Evolutionary conservation across 805 yeast genomes (phyloP).

Genomic region (Cyberlindnera subsufficiens): DNA sequence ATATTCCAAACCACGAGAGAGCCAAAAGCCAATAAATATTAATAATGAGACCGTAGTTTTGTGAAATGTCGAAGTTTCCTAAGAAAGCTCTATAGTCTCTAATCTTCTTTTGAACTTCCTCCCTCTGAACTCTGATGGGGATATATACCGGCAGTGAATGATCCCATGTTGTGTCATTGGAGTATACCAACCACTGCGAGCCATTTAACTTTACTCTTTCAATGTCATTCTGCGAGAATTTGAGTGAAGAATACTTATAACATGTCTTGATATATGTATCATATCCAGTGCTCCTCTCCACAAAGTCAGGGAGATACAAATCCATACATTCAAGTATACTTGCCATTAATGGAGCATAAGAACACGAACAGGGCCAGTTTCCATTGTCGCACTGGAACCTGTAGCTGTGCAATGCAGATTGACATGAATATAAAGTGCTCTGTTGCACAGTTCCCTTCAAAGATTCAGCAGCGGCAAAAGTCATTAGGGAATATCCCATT

Average conservation of each 20-base stretch:
- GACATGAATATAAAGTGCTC: constrained; percentile 20
- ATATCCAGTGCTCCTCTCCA: constrained; percentile 3
- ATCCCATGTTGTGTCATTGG: constrained; percentile 6
- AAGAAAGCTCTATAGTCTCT: constrained; percentile 22
- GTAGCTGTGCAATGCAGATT: constrained; percentile 12
- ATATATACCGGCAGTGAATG: constrained; percentile 6
- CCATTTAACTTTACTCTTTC: constrained; percentile 9
- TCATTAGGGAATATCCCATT: no score
- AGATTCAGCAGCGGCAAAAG: constrained; percentile 6
- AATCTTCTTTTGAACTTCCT: constrained; percentile 7
- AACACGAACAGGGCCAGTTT: constrained; percentile 15
- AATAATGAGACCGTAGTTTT: constrained; percentile 15
- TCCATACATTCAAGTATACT: constrained; percentile 18
- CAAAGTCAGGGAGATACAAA: constrained; percentile 11
- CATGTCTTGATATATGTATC: constrained; percentile 7
- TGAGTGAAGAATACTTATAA: background rate
- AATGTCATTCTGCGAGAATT: constrained; percentile 8
- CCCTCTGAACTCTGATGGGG: constrained; percentile 12
- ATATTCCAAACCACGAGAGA: constrained; percentile 15
- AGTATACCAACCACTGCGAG: constrained; percentile 2
- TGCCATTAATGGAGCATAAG: constrained; percentile 14
- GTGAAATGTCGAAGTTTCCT: constrained; percentile 20
- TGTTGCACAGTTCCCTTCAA: constrained; percentile 20
- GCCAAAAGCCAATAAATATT: constrained; percentile 17
- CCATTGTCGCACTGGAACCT: constrained; percentile 15